Percentiles rank a stretch among this genome's conserved stretches.
Conservation (phyloP, 2,329 filamentous ascomycete species). For the Xylaria arbuscula region DNA sequence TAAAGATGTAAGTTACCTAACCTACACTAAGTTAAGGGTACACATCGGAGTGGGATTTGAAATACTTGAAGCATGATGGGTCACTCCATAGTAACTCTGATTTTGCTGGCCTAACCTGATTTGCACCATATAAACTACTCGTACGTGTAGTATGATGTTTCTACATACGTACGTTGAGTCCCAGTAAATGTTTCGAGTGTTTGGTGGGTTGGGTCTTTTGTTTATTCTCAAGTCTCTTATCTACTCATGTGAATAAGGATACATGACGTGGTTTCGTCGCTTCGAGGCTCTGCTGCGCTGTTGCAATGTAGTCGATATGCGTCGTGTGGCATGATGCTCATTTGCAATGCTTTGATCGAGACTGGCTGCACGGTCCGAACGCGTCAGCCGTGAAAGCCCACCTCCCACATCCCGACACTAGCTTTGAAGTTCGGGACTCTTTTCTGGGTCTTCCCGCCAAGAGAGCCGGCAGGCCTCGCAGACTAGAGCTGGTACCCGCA, state of each 20-base stretch:
- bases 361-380: constrained; percentile 17
- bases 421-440: constrained; percentile 17
- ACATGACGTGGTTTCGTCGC: background rate
- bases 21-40: background rate
- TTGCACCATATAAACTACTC: background rate
- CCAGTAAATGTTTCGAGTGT: background rate
- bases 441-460: background rate
- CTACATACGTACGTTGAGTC: background rate
- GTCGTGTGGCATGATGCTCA: background rate
- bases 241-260: background rate
- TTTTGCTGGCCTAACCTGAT: background rate
- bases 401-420: constrained; percentile 32
- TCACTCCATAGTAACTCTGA: background rate
- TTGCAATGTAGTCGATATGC: background rate
- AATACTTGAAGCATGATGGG: background rate
- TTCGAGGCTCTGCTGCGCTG: background rate
- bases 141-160: background rate
- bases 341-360: constrained; percentile 8
- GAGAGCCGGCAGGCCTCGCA: background rate
- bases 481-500: constrained; percentile 2
- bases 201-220: background rate
- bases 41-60: background rate
- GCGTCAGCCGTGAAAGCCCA: constrained; percentile 28
- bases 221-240: background rate
- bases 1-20: background rate